A percentile compares a stretch with the other conserved stretches of the same genome.
phyloP scores from a whole-genome alignment of 2,329 filamentous ascomycete species.

The Ophiosphaerella korrae region DNA sequence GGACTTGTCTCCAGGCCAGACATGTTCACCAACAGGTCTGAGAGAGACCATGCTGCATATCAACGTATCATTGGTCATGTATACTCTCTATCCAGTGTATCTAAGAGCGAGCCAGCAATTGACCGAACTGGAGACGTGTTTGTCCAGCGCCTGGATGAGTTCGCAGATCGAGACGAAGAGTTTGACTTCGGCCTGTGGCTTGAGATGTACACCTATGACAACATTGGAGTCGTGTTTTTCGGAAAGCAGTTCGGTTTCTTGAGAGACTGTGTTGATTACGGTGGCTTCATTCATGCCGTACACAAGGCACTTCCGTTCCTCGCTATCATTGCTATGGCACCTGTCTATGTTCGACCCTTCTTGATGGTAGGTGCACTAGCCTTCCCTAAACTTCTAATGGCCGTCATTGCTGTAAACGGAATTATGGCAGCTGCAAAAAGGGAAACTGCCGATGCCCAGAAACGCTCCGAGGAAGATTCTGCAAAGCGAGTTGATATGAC shows the following conservation, averaged over 20 bases:
- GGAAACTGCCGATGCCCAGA: slow-evolving; percentile 17
- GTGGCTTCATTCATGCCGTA: slow-evolving; percentile 33
- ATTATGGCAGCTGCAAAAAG: slow-evolving; percentile 20
- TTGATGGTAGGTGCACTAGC: slow-evolving; percentile 11
- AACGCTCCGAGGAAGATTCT: slow-evolving; percentile 13
- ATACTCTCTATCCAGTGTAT: slow-evolving; percentile 19
- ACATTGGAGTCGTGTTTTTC: slow-evolving; percentile 14
- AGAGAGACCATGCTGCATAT: slow-evolving; percentile 18
- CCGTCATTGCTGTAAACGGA: slow-evolving; percentile 20
- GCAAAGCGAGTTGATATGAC: slow-evolving; percentile 35
- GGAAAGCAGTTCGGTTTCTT: slow-evolving; percentile 29
- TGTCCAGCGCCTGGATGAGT: slow-evolving; percentile 8
- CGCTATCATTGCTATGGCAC: slow-evolving; percentile 18
- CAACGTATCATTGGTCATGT: slow-evolving; percentile 16
- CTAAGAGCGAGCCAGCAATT: slow-evolving; percentile 19
- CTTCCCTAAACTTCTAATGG: slow-evolving; percentile 30
- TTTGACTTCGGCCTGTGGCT: slow-evolving; percentile 16
- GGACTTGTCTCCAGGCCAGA: slow-evolving; percentile 17
- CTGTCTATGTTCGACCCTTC: slow-evolving; percentile 10
- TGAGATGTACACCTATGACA: slow-evolving; percentile 32
- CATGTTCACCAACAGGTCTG: slow-evolving; percentile 16
- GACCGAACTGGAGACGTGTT: slow-evolving; percentile 3
- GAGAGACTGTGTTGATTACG: slow-evolving; percentile 23
- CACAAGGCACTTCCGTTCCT: slow-evolving; percentile 44
- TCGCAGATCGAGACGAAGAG: slow-evolving; percentile 5